Conservation (phyloP, 2,329 filamentous ascomycete species). For the Cercospora sesami region DNA sequence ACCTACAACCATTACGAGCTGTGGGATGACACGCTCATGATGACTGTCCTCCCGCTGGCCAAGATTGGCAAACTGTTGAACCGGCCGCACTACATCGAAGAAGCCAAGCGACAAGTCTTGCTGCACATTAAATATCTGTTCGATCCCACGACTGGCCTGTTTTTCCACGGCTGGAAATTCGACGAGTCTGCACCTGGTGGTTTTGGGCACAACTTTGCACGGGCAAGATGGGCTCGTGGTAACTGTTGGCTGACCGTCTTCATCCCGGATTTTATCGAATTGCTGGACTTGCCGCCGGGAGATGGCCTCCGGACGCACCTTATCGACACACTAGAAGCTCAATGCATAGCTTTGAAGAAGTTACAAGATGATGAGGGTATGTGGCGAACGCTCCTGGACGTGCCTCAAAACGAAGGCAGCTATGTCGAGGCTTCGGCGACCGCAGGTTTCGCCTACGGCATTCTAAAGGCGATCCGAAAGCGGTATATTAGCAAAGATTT, state of each 20-base stretch:
- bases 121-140: conserved; percentile 77
- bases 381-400: conserved; percentile 74
- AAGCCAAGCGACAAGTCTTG: conserved; percentile 76
- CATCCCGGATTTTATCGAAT: conserved; percentile 77
- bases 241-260: conserved; percentile 79
- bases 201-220: conserved; percentile 57
- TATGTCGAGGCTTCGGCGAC: conserved; percentile 77
- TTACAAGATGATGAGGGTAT: conserved; percentile 62
- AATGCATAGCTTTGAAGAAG: conserved; percentile 63
- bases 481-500: conserved; percentile 66
- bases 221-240: conserved; percentile 58
- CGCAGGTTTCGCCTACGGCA: conserved; percentile 77
- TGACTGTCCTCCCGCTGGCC: conserved; percentile 77
- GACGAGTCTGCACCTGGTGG: conserved; percentile 56
- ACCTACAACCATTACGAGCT: conserved; percentile 71
- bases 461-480: conserved; percentile 71
- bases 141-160: conserved; percentile 69
- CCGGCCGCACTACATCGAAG: conserved; percentile 70
- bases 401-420: conserved; percentile 64
- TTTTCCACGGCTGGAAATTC: conserved; percentile 82
- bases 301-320: conserved; percentile 64
- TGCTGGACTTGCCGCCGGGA: conserved; percentile 60
- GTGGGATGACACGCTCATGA: conserved; percentile 87
- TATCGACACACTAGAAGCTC: conserved; percentile 64
- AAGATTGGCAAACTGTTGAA: conserved; percentile 74